Conservation (phyloP, 116 monocot genomes). For the Phalaenopsis hybrid region DNA sequence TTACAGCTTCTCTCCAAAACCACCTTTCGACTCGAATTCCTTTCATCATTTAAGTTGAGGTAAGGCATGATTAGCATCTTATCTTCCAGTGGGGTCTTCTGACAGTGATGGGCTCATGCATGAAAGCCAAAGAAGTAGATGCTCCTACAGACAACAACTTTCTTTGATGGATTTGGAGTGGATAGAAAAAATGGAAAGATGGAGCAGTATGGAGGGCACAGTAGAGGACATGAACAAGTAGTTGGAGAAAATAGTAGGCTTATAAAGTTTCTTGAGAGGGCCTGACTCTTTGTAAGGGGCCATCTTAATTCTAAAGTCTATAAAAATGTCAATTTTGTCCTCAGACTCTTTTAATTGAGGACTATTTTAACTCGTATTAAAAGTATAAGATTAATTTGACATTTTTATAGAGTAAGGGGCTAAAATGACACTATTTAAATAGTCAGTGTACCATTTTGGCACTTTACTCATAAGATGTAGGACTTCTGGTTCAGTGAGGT, state of each 20-base stretch:
- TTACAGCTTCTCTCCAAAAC: neutral
- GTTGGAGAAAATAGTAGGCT: neutral
- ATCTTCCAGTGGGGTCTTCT: conserved; percentile 30
- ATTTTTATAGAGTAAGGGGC: too few species aligned
- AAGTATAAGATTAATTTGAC: too few species aligned
- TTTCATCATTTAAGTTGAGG: neutral
- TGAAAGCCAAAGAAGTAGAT: conserved; percentile 3
- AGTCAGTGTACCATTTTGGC: too few species aligned
- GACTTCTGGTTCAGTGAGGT: too few species aligned
- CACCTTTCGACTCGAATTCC: neutral
- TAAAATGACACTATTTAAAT: too few species aligned
- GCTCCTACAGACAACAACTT: conserved; percentile 8
- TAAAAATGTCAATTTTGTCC: too few species aligned
- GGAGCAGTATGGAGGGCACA: neutral
- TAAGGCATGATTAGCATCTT: conserved; percentile 12
- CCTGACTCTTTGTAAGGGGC: too few species aligned
- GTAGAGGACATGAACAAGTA: neutral
- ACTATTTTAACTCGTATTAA: too few species aligned
- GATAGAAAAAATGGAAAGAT: conserved; percentile 4
- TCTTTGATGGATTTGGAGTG: conserved; percentile 25
- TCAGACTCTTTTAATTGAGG: too few species aligned
- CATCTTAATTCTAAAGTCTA: too few species aligned
- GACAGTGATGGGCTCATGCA: conserved; percentile 12
- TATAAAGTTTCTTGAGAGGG: too few species aligned
- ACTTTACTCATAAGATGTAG: too few species aligned